A percentile compares a stretch with the other conserved stretches of the same genome.
Conservation (phyloP, 257 asterid genomes). For the Mitragyna speciosa region DNA sequence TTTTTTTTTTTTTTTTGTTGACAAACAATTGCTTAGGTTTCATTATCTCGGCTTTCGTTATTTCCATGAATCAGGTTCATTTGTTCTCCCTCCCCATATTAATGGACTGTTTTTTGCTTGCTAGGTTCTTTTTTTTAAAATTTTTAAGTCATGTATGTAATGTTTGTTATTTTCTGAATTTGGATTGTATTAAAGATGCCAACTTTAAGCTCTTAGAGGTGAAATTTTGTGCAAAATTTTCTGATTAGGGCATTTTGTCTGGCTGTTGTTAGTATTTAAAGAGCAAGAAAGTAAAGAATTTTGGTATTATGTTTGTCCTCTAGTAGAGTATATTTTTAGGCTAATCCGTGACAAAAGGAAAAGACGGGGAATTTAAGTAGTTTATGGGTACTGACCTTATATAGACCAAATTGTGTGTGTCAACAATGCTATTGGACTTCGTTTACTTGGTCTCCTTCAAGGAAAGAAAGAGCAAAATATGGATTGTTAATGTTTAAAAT, state of each 20-base stretch:
- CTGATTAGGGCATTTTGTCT: background rate
- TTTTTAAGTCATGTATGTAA: background rate
- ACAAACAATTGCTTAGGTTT: background rate
- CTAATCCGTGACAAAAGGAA: background rate
- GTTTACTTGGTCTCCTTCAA: too few relatives aligned
- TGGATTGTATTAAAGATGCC: background rate
- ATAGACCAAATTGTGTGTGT: too few relatives aligned
- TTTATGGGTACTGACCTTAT: background rate
- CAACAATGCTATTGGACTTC: too few relatives aligned
- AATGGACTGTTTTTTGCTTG: background rate
- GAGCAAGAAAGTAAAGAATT: background rate
- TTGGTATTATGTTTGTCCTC: background rate
- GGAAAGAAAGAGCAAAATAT: too few relatives aligned
- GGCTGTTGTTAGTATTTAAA: background rate
- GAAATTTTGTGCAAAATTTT: background rate
- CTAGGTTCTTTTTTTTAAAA: background rate
- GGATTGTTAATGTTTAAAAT: too few relatives aligned
- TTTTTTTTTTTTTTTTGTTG: background rate
- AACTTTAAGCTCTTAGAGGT: background rate
- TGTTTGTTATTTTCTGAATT: background rate
- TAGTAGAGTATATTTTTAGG: background rate
- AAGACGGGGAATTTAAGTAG: background rate
- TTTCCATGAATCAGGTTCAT: conserved; percentile 47
- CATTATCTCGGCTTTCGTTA: conserved; percentile 38
- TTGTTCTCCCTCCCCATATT: background rate